A percentile compares a stretch with the other conserved stretches of the same genome.
These are phyloP conservation scores for Amaranthus hypochondriacus DNA, from an alignment of 148 eudicot genomes.

Conservation along the genomic window DNA sequence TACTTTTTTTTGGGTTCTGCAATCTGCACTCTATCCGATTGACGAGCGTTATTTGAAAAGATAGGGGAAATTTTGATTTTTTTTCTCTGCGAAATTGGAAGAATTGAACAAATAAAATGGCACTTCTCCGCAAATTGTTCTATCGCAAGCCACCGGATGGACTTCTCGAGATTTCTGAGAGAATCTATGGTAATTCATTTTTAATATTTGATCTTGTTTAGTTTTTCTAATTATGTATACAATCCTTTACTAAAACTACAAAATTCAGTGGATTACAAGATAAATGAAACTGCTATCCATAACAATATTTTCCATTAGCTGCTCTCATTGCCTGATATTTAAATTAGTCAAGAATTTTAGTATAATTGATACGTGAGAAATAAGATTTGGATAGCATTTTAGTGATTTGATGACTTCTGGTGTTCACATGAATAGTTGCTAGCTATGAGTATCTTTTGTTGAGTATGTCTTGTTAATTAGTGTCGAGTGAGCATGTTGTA, in stretches of 20 bases:
- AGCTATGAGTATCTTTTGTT: neutral
- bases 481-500: no score
- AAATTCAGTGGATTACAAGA: neutral
- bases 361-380: neutral
- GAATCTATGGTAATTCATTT: slow-evolving; percentile 55
- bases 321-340: neutral
- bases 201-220: neutral
- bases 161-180: slow-evolving; percentile 75
- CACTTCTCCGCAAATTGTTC: slow-evolving; percentile 63
- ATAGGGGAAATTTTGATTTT: no score
- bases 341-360: neutral
- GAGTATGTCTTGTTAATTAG: neutral
- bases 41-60: no score
- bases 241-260: neutral
- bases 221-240: neutral
- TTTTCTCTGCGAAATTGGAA: no score
- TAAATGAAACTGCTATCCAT: neutral
- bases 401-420: neutral
- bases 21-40: no score
- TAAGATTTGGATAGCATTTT: neutral
- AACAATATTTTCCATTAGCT: neutral
- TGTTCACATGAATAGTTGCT: neutral
- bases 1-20: no score
- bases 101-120: slow-evolving; percentile 3
- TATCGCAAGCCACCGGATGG: slow-evolving; percentile 87